Base-by-base conservation (phyloP, 116 monocot genomes). In the Trichopus zeylanicus region DNA sequence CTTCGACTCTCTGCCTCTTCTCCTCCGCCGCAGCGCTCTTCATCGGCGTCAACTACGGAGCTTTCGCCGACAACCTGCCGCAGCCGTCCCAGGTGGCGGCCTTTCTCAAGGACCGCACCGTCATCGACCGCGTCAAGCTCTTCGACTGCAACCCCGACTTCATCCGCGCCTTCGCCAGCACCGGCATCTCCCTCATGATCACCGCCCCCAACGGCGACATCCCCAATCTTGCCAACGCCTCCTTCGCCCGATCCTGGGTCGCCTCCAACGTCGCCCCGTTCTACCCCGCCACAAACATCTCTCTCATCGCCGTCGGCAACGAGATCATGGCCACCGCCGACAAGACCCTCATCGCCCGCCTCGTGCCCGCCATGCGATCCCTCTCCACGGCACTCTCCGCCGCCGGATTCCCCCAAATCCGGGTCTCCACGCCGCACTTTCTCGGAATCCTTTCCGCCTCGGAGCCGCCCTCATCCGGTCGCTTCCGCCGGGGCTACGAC, bases 391-490 rank as follows among this genome's bases (percentile, higher is more conserved):
- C n/a, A n/a, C 71, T 87, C 25, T 38, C 25, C 38, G 66, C 48
- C 1, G 72, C 75, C 35, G 87, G 87, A 6, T 62, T 69, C 46
- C 48, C 38, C 33, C 16, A 38, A 21, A 78, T 81, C 56, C 72
- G 82, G 42, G 82, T 87, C 56, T 82, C 87, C 21, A 82, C 87
- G 1, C 87, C 87, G 2, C 82, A 87, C 64, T 75, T 70, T 39
- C 73, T 87, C n/a, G 82, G 73, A n/a, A 87, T 87, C 47, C 72
- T 87, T 26, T 49, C 72, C 29, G 20, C 70, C 69, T 73, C 78
- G 11, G 69, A 73, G 31, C 76, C 73, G 2, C 87, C 87, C 8
- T 79, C 82, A 18, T 26, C 67, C 25, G 75, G 73, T 26, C 69
- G 67, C 9, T 87, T 87, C 70, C 75, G 73, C 21, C 51, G 59